phyloP scores from a whole-genome alignment of 306 rosid species.

The Dicorynia guianensis region DNA sequence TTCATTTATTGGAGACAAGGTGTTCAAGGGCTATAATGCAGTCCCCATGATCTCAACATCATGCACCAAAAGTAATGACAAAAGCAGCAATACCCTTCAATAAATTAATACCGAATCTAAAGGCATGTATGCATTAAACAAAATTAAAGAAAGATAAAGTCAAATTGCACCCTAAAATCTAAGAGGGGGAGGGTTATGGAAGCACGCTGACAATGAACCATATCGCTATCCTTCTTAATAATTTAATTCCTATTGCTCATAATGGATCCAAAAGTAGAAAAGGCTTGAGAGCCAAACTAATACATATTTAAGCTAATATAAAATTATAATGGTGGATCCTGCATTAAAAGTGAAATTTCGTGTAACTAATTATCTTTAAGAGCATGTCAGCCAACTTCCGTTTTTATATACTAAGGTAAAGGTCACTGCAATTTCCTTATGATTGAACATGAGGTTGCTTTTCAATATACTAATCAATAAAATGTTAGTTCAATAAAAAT shows the following conservation, averaged over 20 bases:
- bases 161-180: slow-evolving; percentile 34
- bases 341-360: slow-evolving; percentile 21
- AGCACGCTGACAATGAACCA: slow-evolving; percentile 56
- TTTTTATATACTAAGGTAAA: slow-evolving; percentile 30
- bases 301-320: slow-evolving; percentile 2
- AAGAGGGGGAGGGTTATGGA: slow-evolving; percentile 35
- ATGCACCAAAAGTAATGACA: slow-evolving; percentile 52
- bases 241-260: slow-evolving; percentile 42
- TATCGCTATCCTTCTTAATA: slow-evolving; percentile 37
- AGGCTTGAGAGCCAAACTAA: slow-evolving; percentile 17
- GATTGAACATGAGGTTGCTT: too few species aligned
- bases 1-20: not conserved
- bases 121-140: slow-evolving; percentile 51
- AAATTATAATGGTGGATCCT: slow-evolving; percentile 16
- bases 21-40: slow-evolving; percentile 6
- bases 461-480: too few species aligned
- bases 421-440: slow-evolving; percentile 23
- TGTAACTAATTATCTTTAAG: slow-evolving; percentile 29
- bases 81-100: slow-evolving; percentile 32
- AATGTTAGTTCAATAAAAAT: too few species aligned
- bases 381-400: slow-evolving; percentile 35
- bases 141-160: slow-evolving; percentile 40
- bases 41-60: slow-evolving; percentile 20
- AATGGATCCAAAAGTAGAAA: slow-evolving; percentile 48
- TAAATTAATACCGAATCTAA: slow-evolving; percentile 53